These are phyloP conservation scores for Beauveria sp. DNA, from an alignment of 2,329 filamentous ascomycete genomes.

Conservation along the genomic window DNA sequence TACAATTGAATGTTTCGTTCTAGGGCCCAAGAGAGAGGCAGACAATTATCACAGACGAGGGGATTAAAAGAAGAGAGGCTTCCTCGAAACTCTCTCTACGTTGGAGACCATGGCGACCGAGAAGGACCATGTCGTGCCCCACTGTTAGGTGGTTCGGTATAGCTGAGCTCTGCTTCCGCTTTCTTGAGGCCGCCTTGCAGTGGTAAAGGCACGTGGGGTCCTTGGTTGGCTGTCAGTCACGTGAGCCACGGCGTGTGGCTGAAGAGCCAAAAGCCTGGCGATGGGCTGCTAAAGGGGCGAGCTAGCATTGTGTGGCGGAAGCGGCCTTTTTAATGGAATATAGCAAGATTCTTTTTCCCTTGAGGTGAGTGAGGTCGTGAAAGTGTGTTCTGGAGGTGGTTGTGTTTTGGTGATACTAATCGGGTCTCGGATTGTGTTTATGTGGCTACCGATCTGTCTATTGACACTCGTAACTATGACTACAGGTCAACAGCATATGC, in stretches of 20 bases:
- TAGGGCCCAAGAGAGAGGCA: neutral
- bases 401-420: too few species aligned
- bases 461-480: too few species aligned
- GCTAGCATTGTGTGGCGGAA: too few species aligned
- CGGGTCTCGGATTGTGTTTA: too few species aligned
- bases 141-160: neutral
- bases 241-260: conserved; percentile 14
- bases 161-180: neutral
- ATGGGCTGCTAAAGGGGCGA: too few species aligned
- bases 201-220: conserved; percentile 7
- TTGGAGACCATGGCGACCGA: neutral
- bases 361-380: too few species aligned
- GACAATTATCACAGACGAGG: neutral
- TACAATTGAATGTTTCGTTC: neutral
- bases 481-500: neutral
- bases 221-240: conserved; percentile 24
- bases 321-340: too few species aligned
- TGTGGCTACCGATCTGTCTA: too few species aligned
- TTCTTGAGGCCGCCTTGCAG: neutral
- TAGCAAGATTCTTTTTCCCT: too few species aligned
- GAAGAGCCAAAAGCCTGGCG: too few species aligned
- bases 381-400: too few species aligned
- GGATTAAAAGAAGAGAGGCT: neutral
- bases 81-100: neutral
- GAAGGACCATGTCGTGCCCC: conserved; percentile 1